Base-by-base conservation (phyloP, 352 stramenopile species). In the Globisporangium paddicum region DNA sequence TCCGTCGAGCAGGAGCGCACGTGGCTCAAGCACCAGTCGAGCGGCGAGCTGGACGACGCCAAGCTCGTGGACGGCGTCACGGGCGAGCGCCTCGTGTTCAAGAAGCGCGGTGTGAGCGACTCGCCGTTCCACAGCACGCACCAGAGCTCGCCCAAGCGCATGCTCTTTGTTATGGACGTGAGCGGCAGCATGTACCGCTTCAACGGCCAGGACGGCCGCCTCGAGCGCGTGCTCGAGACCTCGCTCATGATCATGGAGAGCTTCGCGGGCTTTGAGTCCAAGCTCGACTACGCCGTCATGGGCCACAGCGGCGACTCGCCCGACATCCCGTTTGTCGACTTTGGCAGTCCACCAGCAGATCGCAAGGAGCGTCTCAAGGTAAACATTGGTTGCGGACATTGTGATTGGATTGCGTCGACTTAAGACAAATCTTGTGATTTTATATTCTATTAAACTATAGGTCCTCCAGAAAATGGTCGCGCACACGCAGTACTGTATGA, bases 161-260 rank as follows among this genome's bases (percentile, higher is more conserved):
- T 98, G 63, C 69, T 92, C 42, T 96, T 99, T 47, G 85, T 98
- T 19, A 87, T 98, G 73, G 95, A 98, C 67, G 80, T 97, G 18
- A 96, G 80, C 55, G 94, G 83, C 42, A 94, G 79, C 26, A 97
- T 97, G 87, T 94, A 91, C 64, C 83, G 95, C 18, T 99, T 98
- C 68, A 98, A 98, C 67, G 76, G 86, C 32, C 94, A 97, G 51
- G 96, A 93, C 67, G 71, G 86, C n/a, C 86, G 96, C 13, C 79
- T 98, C 0, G 79, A 97, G 44, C 87, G 94, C 41, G 86, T 96
- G 44, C 71, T 98, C 5, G 95, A 98, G 74, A 96, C 94, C 9
- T 87, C 92, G 18, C 68, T 97, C 32, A 96, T 99, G 87, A 89
- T 99, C 58, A 98, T 99, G 94, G 95, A 98, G 71, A 88, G 77